Conservation (phyloP, 495 filamentous ascomycete genomes). For the Glarea lozoyensis region DNA sequence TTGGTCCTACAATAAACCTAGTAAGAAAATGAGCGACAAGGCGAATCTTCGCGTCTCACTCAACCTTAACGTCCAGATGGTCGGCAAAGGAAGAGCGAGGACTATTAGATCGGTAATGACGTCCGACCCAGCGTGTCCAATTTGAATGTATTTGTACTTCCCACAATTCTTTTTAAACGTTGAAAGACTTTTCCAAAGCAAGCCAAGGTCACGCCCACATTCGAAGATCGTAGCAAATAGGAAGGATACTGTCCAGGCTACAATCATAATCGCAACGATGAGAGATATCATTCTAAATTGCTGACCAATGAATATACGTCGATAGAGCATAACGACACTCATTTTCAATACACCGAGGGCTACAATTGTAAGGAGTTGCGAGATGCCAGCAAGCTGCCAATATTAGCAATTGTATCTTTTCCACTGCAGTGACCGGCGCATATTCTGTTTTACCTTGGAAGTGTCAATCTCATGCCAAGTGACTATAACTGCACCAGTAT, state of each 20-base stretch:
- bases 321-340: neutral
- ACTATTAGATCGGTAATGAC: constrained; percentile 12
- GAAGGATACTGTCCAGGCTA: neutral
- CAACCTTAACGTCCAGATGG: constrained; percentile 2
- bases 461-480: neutral
- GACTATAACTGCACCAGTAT: neutral
- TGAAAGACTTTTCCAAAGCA: neutral
- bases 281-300: neutral
- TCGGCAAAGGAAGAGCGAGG: constrained; percentile 3
- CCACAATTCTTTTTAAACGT: constrained; percentile 6
- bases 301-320: neutral
- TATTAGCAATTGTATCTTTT: neutral
- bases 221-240: neutral
- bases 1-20: constrained; percentile 5
- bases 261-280: neutral
- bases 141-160: constrained; percentile 11
- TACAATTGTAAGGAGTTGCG: neutral
- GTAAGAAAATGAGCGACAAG: constrained; percentile 2
- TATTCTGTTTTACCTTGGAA: neutral
- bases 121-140: constrained; percentile 7
- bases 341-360: neutral
- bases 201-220: neutral
- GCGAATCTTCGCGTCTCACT: neutral
- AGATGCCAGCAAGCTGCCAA: neutral
- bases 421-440: neutral